A percentile compares a stretch with the other conserved stretches of the same genome.
phyloP scores from a whole-genome alignment of 2,329 filamentous ascomycete genomes.

The Fusarium cicatricum region DNA sequence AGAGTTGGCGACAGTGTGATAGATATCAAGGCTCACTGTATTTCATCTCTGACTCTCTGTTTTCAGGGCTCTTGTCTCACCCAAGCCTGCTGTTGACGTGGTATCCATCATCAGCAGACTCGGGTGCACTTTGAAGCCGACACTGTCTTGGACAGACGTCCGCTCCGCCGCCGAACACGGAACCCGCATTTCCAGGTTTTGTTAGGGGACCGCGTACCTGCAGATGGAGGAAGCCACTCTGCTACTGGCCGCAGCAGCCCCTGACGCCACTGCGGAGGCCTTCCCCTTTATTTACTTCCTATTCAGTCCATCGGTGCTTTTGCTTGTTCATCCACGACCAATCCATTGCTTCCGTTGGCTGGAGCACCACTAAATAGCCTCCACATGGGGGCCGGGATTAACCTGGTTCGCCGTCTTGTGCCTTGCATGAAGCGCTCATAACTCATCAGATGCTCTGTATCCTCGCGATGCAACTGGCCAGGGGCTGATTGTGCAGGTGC shows the following conservation, averaged over 20 bases:
- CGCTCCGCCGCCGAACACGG: neutral
- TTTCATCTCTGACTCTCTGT: slow-evolving; percentile 14
- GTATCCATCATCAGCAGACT: neutral
- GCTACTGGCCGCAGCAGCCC: slow-evolving; percentile 11
- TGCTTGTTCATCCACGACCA: neutral
- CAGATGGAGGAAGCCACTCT: slow-evolving; percentile 32
- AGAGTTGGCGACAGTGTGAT: slow-evolving; percentile 23
- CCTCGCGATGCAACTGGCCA: slow-evolving; percentile 19
- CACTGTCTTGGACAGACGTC: slow-evolving; percentile 4
- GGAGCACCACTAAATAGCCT: slow-evolving; percentile 3
- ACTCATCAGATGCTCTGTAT: slow-evolving; percentile 10
- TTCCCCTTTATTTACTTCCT: slow-evolving; percentile 37
- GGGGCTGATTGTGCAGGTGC: slow-evolving; percentile 24
- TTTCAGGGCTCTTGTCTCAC: slow-evolving; percentile 13
- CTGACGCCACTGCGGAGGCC: slow-evolving; percentile 32
- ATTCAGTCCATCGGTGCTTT: slow-evolving; percentile 18
- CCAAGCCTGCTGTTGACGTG: slow-evolving; percentile 2
- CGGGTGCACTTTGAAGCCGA: slow-evolving; percentile 7
- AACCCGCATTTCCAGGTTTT: neutral
- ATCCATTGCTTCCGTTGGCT: slow-evolving; percentile 27
- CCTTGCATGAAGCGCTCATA: slow-evolving; percentile 37
- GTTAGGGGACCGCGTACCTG: slow-evolving; percentile 33
- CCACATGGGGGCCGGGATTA: slow-evolving; percentile 22
- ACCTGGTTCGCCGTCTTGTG: slow-evolving; percentile 16
- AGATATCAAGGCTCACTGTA: slow-evolving; percentile 17